These are phyloP conservation scores for Solanum chacoense DNA, from an alignment of 305 asterid species.

Conservation along the genomic window DNA sequence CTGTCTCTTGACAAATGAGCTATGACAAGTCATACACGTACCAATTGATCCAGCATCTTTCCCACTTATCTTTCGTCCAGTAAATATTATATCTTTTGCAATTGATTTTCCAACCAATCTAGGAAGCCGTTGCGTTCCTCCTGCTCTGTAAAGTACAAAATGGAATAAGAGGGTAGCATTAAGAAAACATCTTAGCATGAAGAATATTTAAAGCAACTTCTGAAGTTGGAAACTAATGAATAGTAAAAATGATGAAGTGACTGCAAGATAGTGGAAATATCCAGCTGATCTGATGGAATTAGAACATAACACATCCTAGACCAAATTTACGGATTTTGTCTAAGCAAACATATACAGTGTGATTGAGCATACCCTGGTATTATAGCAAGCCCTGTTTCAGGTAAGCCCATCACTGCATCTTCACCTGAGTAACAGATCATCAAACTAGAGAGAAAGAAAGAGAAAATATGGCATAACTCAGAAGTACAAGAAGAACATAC, in stretches of 20 bases:
- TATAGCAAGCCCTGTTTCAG: conserved; percentile 95
- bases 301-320: background rate
- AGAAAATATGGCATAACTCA: background rate
- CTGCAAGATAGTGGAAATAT: background rate
- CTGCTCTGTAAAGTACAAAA: conserved; percentile 49
- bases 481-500: conserved; percentile 25
- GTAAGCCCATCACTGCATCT: conserved; percentile 72
- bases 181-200: conserved; percentile 3
- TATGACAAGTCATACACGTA: conserved; percentile 15
- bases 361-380: conserved; percentile 66
- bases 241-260: background rate
- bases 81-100: conserved; percentile 84
- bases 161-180: conserved; percentile 10
- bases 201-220: background rate
- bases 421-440: conserved; percentile 41
- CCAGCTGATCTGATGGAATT: background rate
- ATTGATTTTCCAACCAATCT: conserved; percentile 77
- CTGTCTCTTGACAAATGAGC: background rate
- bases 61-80: conserved; percentile 60
- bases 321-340: background rate
- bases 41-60: conserved; percentile 62
- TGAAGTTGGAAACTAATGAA: background rate
- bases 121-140: conserved; percentile 91
- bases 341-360: background rate
- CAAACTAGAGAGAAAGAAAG: conserved; percentile 7